phyloP scores from a whole-genome alignment of 1,284 basidiomycete genomes.

The Microbotryum saponariae region DNA sequence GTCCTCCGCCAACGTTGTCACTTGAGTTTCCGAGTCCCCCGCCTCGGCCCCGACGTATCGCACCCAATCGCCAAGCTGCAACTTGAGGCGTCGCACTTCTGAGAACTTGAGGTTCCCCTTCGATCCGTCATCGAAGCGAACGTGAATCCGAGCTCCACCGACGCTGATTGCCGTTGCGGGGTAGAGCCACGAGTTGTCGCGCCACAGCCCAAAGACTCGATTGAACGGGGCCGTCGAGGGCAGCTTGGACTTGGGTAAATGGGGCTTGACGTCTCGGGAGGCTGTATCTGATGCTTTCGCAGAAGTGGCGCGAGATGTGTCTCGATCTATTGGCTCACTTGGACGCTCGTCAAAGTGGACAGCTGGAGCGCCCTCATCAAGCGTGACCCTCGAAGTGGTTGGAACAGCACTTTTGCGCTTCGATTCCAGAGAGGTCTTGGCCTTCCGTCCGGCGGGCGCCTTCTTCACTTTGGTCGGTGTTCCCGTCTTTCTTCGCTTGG shows the following conservation, averaged over 20 bases:
- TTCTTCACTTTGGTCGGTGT: too few relatives aligned
- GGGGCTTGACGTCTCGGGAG: not conserved
- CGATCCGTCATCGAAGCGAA: constrained; percentile 27
- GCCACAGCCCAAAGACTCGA: constrained; percentile 27
- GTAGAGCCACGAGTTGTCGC: constrained; percentile 21
- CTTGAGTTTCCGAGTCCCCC: constrained; percentile 9
- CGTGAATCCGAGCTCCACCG: not conserved
- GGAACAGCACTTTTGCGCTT: not conserved
- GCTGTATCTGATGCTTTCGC: not conserved
- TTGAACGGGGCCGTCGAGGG: constrained; percentile 24
- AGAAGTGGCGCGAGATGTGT: not conserved
- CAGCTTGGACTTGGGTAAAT: not conserved
- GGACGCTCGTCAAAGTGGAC: not conserved
- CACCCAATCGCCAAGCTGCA: constrained; percentile 16
- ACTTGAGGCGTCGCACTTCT: constrained; percentile 21
- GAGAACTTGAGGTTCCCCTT: constrained; percentile 8
- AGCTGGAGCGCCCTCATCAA: not conserved
- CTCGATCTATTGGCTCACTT: not conserved
- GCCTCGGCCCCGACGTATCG: constrained; percentile 6
- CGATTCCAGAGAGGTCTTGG: too few relatives aligned
- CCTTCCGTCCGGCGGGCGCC: too few relatives aligned
- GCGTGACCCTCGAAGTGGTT: not conserved
- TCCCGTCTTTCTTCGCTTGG: too few relatives aligned
- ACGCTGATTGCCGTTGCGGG: constrained; percentile 8
- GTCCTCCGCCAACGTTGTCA: not conserved